A percentile compares a stretch with the other conserved stretches of the same genome.
Evolutionary conservation across 495 filamentous ascomycete species (phyloP).

Genomic region (Astrothelium macrocarpum): DNA sequence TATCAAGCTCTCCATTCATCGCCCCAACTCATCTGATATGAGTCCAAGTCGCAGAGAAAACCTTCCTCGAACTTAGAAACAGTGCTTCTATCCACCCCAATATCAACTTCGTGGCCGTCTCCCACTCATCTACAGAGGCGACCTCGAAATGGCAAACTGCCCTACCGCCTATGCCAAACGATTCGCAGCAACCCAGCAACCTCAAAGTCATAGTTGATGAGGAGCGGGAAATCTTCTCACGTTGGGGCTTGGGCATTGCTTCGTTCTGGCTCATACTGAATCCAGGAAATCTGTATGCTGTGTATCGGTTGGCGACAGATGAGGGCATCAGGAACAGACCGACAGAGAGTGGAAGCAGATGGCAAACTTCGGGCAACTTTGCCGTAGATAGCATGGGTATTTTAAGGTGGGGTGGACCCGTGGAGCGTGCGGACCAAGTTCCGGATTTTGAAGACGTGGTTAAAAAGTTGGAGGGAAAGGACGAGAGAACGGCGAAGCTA

Average conservation of each 20-base stretch:
- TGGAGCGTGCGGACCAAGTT: conserved; percentile 39
- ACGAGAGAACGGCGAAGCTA: conserved; percentile 15
- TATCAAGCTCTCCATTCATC: conserved; percentile 7
- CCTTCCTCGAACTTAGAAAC: conserved; percentile 39
- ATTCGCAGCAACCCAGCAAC: conserved; percentile 27
- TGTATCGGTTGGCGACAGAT: conserved; percentile 39
- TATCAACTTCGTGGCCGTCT: conserved; percentile 49
- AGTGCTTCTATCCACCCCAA: conserved; percentile 38
- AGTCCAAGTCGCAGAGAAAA: conserved; percentile 48
- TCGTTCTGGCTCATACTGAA: conserved; percentile 44
- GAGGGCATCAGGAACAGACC: conserved; percentile 49
- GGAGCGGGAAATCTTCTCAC: conserved; percentile 40
- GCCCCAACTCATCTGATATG: conserved; percentile 8
- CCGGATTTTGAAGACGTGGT: conserved; percentile 42
- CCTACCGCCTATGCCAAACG: conserved; percentile 38
- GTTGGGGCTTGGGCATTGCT: conserved; percentile 46
- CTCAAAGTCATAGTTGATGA: conserved; percentile 46
- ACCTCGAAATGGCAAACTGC: conserved; percentile 47
- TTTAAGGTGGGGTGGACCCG: conserved; percentile 39
- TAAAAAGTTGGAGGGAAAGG: conserved; percentile 32
- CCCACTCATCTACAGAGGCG: conserved; percentile 41
- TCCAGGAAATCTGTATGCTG: conserved; percentile 38
- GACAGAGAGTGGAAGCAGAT: conserved; percentile 45
- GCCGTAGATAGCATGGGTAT: conserved; percentile 42
- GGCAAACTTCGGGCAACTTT: conserved; percentile 51